A percentile compares a stretch with the other conserved stretches of the same genome.
Evolutionary conservation across 257 asterid species (phyloP).

Genomic region (Oldenlandia corymbosa): DNA sequence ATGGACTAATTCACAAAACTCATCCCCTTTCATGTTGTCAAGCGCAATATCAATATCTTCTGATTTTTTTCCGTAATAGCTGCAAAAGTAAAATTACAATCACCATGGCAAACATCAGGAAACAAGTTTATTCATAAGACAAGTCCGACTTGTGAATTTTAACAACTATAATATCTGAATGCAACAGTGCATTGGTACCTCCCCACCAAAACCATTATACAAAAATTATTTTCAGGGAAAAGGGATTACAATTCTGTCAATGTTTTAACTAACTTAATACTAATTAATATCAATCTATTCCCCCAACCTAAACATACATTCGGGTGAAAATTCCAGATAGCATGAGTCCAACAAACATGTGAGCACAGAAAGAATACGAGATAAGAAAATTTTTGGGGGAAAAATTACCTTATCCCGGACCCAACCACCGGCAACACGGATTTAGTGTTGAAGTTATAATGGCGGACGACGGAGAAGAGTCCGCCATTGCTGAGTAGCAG

Average conservation of each 20-base stretch:
- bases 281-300: no score
- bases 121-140: neutral
- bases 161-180: no score
- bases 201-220: no score
- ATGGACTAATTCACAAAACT: constrained; percentile 79
- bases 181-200: no score
- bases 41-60: constrained; percentile 84
- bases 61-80: constrained; percentile 82
- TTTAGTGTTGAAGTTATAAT: constrained; percentile 57
- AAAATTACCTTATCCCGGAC: constrained; percentile 83
- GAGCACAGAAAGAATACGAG: neutral
- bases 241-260: no score
- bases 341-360: neutral
- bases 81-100: constrained; percentile 28
- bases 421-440: constrained; percentile 99
- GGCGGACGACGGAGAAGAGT: constrained; percentile 58
- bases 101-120: neutral
- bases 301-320: no score
- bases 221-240: no score
- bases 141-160: no score
- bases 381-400: neutral
- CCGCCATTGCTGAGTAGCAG: no score
- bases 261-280: no score
- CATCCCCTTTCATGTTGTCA: constrained; percentile 75
- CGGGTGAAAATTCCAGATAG: neutral